phyloP scores from a whole-genome alignment of 805 yeast species.

The Starmerella vitae region DNA sequence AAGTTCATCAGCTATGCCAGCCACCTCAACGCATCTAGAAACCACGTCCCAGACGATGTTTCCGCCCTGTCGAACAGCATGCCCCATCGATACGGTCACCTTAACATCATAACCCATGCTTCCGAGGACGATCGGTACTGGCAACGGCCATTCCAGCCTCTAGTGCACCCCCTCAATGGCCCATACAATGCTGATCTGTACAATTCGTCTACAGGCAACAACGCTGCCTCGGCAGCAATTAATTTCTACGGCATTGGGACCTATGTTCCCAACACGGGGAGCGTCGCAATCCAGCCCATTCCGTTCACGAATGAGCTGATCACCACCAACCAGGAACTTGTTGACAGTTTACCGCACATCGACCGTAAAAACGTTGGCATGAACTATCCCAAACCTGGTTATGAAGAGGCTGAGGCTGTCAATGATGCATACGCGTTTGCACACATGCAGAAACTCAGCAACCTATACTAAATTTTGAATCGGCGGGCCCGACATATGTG shows the following conservation, averaged over 20 bases:
- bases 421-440: slow-evolving; percentile 1
- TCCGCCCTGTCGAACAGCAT: background rate
- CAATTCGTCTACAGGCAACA: slow-evolving; percentile 7
- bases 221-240: slow-evolving; percentile 5
- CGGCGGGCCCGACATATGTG: no score
- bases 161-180: background rate
- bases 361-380: background rate
- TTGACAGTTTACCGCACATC: slow-evolving; percentile 4
- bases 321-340: slow-evolving; percentile 5
- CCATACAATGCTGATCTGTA: slow-evolving; percentile 11
- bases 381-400: background rate
- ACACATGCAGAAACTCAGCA: slow-evolving; percentile 10
- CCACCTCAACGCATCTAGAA: background rate
- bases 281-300: background rate
- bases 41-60: background rate
- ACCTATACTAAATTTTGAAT: slow-evolving; percentile 5
- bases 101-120: background rate
- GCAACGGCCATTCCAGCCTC: background rate
- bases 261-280: slow-evolving; percentile 5
- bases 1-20: background rate
- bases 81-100: background rate
- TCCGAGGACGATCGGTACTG: background rate
- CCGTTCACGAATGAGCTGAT: background rate
- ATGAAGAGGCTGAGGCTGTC: background rate
- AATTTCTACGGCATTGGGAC: slow-evolving; percentile 2